These are phyloP conservation scores for Malus orientalis DNA, from an alignment of 306 rosid genomes.

Conservation along the genomic window DNA sequence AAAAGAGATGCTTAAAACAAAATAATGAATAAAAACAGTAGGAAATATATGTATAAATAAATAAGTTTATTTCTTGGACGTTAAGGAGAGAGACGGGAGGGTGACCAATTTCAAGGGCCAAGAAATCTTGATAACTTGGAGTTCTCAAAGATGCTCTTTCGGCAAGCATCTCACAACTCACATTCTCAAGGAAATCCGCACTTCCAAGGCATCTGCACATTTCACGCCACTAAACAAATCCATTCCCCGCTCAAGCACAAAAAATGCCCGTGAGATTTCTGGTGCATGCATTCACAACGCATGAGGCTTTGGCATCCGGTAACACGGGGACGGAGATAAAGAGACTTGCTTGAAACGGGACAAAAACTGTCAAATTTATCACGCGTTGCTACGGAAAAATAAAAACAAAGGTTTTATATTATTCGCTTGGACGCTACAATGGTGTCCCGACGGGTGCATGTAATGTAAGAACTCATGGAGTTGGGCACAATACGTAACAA, in stretches of 20 bases:
- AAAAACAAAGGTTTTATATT: no score
- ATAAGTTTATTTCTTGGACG: neutral
- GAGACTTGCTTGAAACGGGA: neutral
- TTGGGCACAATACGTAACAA: neutral
- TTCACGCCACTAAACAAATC: neutral
- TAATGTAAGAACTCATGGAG: neutral
- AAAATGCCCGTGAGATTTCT: neutral
- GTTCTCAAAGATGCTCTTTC: neutral
- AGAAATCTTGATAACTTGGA: conserved; percentile 3
- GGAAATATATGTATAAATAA: neutral
- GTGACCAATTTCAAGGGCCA: neutral
- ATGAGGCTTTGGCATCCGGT: neutral
- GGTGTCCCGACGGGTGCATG: no score
- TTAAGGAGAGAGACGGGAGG: neutral
- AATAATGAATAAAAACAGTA: neutral
- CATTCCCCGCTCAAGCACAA: neutral
- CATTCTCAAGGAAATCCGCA: neutral
- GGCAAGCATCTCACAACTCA: neutral
- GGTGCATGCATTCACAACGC: neutral
- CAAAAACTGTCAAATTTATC: neutral
- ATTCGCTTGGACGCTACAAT: neutral
- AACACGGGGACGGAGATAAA: neutral
- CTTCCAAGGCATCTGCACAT: neutral
- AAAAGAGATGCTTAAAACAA: neutral
- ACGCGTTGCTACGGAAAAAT: rapidly evolving